A percentile compares a stretch with the other conserved stretches of the same genome.
Conservation (phyloP, 1,284 basidiomycete genomes). For the Trametes hirsuta region DNA sequence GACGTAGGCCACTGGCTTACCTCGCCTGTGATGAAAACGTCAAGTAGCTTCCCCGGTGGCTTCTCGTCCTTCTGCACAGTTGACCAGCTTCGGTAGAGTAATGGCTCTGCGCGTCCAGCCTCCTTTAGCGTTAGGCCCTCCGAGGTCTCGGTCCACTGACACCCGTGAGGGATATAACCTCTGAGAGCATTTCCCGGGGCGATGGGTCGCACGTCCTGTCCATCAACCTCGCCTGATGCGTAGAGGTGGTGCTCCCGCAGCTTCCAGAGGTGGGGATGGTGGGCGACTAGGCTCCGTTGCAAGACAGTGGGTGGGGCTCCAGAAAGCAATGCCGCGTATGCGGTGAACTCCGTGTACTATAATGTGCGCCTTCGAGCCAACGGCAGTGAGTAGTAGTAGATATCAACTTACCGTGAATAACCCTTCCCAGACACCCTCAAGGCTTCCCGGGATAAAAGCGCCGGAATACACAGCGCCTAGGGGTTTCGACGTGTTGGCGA, state of each 20-base stretch:
- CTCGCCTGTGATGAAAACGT: conserved; percentile 73
- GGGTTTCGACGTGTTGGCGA: conserved; percentile 36
- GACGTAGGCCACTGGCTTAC: conserved; percentile 41
- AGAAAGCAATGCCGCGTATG: conserved; percentile 63
- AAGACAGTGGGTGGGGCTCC: conserved; percentile 62
- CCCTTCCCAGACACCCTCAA: conserved; percentile 79
- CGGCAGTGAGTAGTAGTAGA: not conserved
- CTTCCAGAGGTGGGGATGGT: conserved; percentile 79
- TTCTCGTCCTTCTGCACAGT: conserved; percentile 21
- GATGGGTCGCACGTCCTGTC: conserved; percentile 29
- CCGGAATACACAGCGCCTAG: conserved; percentile 40
- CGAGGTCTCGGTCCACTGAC: conserved; percentile 44
- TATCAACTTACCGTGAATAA: conserved; percentile 62
- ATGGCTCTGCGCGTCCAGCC: conserved; percentile 37
- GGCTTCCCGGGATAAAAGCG: conserved; percentile 61
- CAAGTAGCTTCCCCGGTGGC: conserved; percentile 43
- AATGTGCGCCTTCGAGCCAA: too few species aligned
- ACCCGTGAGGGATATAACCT: conserved; percentile 57
- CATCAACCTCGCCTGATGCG: conserved; percentile 22
- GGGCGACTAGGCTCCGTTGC: conserved; percentile 59
- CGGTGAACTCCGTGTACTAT: conserved; percentile 75
- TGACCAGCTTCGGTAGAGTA: conserved; percentile 44
- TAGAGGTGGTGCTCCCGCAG: conserved; percentile 70
- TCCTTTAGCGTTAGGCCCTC: conserved; percentile 49
- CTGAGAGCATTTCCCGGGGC: conserved; percentile 41